phyloP scores from a whole-genome alignment of 73 alveolate species.

The Tetrahymena malaccensis region DNA sequence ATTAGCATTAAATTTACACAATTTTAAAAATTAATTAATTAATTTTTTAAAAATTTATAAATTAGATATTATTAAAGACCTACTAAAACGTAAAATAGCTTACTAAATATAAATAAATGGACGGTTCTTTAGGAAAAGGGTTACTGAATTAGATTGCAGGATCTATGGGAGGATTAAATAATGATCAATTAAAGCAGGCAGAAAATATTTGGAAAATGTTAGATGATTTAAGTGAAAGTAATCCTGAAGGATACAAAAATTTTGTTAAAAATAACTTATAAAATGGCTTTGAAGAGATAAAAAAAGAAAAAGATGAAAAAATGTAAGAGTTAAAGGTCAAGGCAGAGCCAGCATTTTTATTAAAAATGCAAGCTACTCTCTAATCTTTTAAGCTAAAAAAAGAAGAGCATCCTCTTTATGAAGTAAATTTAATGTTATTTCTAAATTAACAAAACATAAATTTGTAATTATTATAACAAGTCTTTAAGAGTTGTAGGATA shows the following conservation, averaged over 20 bases:
- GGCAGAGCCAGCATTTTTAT: neutral
- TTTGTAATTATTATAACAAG: neutral
- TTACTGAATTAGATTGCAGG: neutral
- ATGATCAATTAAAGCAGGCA: neutral
- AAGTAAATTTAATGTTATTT: neutral
- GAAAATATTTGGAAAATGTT: neutral
- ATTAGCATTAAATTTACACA: neutral
- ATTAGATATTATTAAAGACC: too few relatives aligned
- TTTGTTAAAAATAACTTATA: neutral
- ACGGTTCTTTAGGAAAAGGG: neutral
- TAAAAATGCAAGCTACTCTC: neutral
- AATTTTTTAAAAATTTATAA: too few relatives aligned
- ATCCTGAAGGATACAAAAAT: neutral
- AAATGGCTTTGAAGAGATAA: neutral
- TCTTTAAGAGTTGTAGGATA: neutral
- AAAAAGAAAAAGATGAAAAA: neutral
- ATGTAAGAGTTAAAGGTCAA: neutral
- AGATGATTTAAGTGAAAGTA: neutral
- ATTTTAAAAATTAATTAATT: too few relatives aligned
- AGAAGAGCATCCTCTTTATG: neutral
- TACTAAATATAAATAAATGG: neutral
- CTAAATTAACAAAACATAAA: too few relatives aligned
- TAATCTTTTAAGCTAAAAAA: neutral
- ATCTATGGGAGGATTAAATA: neutral
- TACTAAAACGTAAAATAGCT: neutral